Evolutionary conservation across 2,329 filamentous ascomycete genomes (phyloP), one percentile per base, ranked within the genome.

Genomic region (Onygena corvina): DNA sequence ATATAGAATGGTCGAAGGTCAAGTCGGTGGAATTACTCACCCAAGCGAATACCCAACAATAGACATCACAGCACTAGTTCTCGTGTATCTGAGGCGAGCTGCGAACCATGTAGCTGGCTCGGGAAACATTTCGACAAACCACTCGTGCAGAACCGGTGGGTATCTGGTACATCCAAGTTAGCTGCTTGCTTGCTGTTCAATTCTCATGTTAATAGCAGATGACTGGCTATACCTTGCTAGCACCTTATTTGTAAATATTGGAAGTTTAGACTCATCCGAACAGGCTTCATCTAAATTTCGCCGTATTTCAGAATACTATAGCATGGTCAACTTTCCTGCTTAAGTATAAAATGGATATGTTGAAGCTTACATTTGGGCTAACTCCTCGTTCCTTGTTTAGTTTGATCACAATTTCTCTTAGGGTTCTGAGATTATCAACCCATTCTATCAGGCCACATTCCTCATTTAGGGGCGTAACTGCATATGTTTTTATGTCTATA

Each of bases 361-460:
- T 18, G n/a, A 30, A 36, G 46, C 66, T 54, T 58, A 71, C 70
- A 55, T 76, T 73, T 29, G 70, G 65, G 12, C 63, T 54, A 35
- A 94, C 78, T 47, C 83, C 83, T 53, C 83, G 83, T 55, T 86
- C 77, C 54, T 79, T 79, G 62, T 95, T 90, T 46, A 87, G 75
- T 48, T 76, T 79, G 45, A 94, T 74, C 46, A 98, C 74, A 54
- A 96, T 92, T 58, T 98, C 92, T 54, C 93, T 81, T 61, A 96
- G 77, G 2, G 92, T 93, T 64, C 90, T 93, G 57, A 98, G 81
- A 6, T 92, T 92, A 58, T 94, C 87, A 25, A 99, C 88, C 92
- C 92, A 99, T 69, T 99, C 92, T 58, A 98, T 94, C 54, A 94
- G 83, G 52, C 92, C 92, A 57, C 92, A 96, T 67, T 96, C 90